Evolutionary conservation across 129 eudicot species (phyloP).

Genomic region (Chrysanthemum lavandulifolium): DNA sequence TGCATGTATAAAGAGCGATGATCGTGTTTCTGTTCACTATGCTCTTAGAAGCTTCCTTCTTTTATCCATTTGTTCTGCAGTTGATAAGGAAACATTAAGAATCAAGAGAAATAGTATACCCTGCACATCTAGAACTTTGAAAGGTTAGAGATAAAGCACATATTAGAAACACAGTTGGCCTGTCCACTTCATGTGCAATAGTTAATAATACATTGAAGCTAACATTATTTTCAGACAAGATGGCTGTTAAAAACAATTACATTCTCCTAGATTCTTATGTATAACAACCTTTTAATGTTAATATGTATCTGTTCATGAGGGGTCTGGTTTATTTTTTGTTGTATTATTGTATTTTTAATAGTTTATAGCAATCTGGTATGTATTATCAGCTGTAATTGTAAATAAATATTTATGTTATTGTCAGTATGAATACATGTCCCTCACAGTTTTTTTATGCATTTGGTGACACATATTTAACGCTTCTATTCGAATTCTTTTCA

Average conservation of each 20-base stretch:
- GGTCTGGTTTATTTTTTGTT: neutral
- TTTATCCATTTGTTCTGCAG: no score
- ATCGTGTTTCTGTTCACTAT: no score
- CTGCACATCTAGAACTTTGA: no score
- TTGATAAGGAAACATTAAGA: no score
- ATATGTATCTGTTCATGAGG: constrained; percentile 12
- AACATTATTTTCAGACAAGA: neutral
- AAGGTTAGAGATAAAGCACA: neutral
- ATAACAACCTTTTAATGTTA: neutral
- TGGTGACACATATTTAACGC: constrained; percentile 6
- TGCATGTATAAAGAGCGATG: no score
- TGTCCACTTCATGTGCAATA: neutral
- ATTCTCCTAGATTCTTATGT: neutral
- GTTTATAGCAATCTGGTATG: neutral
- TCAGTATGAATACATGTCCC: constrained; percentile 9
- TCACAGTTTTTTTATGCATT: constrained; percentile 8
- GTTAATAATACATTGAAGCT: neutral
- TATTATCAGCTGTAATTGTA: constrained; percentile 13
- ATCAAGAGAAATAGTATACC: no score
- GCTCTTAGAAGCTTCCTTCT: no score
- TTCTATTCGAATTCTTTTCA: constrained; percentile 16
- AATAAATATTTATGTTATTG: neutral
- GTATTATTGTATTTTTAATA: neutral
- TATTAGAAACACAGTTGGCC: neutral
- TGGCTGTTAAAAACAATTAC: constrained; percentile 6